Percentiles rank a stretch among this genome's conserved stretches.
Evolutionary conservation across 1,284 basidiomycete species (phyloP).

Genomic region (Naganishia liquefaciens): DNA sequence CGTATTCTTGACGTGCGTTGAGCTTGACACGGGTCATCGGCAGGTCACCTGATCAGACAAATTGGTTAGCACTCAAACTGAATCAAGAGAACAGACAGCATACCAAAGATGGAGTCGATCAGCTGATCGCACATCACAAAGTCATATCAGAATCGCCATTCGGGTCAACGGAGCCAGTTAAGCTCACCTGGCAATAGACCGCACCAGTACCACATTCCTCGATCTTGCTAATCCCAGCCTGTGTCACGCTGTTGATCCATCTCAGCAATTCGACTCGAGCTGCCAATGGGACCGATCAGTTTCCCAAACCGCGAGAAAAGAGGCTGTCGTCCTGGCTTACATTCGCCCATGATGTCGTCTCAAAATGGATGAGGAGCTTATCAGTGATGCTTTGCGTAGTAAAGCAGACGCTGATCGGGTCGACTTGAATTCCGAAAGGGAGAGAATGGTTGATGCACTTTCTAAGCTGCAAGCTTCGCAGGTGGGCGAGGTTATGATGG

Average conservation of each 20-base stretch:
- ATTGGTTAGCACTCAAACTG: not conserved
- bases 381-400: not conserved
- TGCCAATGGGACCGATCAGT: conserved; percentile 29
- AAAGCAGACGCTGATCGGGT: too few species aligned
- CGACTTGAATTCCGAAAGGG: too few species aligned
- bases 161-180: not conserved
- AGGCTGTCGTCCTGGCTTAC: not conserved
- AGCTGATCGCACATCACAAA: conserved; percentile 55
- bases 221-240: conserved; percentile 86
- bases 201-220: conserved; percentile 91
- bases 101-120: conserved; percentile 89
- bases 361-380: not conserved
- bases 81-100: conserved; percentile 34
- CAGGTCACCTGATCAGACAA: conserved; percentile 64
- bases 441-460: conserved; percentile 16
- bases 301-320: not conserved
- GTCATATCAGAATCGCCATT: not conserved
- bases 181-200: conserved; percentile 73
- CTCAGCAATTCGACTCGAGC: conserved; percentile 78
- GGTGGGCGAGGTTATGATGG: not conserved
- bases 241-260: conserved; percentile 93
- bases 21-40: conserved; percentile 88
- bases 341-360: conserved; percentile 18
- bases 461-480: not conserved
- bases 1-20: conserved; percentile 92